Conservation (phyloP, 2,329 filamentous ascomycete genomes). For the Triangularia verruculosa region DNA sequence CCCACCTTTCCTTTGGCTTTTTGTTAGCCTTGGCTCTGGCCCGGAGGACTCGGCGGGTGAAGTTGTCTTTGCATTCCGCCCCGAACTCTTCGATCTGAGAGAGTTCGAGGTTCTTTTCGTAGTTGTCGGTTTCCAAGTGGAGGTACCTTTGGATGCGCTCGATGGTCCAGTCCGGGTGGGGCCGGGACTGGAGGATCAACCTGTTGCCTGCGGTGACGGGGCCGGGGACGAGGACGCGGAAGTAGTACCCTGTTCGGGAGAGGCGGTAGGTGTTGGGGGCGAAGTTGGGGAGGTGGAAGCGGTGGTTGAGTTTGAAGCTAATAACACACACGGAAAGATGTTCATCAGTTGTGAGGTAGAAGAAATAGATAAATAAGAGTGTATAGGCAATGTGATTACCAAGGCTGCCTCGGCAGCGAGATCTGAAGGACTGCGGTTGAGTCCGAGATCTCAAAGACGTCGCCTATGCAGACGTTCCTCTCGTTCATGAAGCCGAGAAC, state of each 20-base stretch:
- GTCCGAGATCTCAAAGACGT: slow-evolving; percentile 47
- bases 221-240: slow-evolving; percentile 57
- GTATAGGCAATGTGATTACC: background rate
- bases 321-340: background rate
- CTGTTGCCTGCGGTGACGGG: slow-evolving; percentile 54
- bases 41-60: slow-evolving; percentile 48
- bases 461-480: slow-evolving; percentile 63
- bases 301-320: slow-evolving; percentile 65
- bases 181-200: slow-evolving; percentile 54
- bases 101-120: slow-evolving; percentile 51
- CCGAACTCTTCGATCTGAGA: slow-evolving; percentile 50
- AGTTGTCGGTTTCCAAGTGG: slow-evolving; percentile 51
- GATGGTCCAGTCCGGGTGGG: slow-evolving; percentile 59
- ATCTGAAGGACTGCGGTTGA: slow-evolving; percentile 3
- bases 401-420: slow-evolving; percentile 10
- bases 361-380: no score
- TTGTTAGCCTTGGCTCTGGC: slow-evolving; percentile 27
- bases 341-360: background rate
- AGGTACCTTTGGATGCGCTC: slow-evolving; percentile 61
- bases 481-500: slow-evolving; percentile 59
- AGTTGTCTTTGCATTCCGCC: slow-evolving; percentile 46
- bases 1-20: slow-evolving; percentile 37
- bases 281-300: slow-evolving; percentile 62
- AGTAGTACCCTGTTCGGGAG: slow-evolving; percentile 64
- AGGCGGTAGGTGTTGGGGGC: slow-evolving; percentile 54